A percentile compares a stretch with the other conserved stretches of the same genome.
These are phyloP conservation scores for Candida pini DNA, from an alignment of 805 yeast genomes.

Conservation along the genomic window DNA sequence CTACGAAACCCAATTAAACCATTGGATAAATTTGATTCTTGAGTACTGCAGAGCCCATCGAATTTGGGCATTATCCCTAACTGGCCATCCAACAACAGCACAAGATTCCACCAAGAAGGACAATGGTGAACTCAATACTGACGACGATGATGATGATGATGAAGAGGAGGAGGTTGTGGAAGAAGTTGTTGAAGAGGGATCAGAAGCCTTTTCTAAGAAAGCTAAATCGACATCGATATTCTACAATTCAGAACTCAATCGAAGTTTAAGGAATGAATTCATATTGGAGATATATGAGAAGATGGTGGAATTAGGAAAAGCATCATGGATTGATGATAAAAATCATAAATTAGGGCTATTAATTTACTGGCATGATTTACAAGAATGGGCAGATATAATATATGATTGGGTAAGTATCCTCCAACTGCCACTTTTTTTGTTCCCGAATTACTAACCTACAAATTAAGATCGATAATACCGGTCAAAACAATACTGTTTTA, in stretches of 20 bases:
- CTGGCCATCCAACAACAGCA: constrained; percentile 25
- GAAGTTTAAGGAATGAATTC: constrained; percentile 51
- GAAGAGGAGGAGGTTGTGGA: constrained; percentile 5
- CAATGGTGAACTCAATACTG: constrained; percentile 19
- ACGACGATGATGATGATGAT: constrained; percentile 24
- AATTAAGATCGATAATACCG: constrained; percentile 55
- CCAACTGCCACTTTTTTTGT: constrained; percentile 10
- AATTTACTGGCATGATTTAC: constrained; percentile 64
- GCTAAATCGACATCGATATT: constrained; percentile 33
- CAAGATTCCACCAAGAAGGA: constrained; percentile 12
- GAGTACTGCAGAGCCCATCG: constrained; percentile 52
- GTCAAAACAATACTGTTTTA: constrained; percentile 70
- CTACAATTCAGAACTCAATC: constrained; percentile 42
- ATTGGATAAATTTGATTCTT: constrained; percentile 68
- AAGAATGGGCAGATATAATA: constrained; percentile 61
- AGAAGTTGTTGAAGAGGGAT: neutral
- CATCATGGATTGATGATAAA: constrained; percentile 46
- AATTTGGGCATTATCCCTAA: constrained; percentile 47
- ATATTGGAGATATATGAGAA: constrained; percentile 48
- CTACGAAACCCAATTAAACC: constrained; percentile 66
- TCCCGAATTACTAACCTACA: constrained; percentile 13
- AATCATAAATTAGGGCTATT: constrained; percentile 42
- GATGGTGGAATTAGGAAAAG: constrained; percentile 52
- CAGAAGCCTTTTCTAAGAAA: constrained; percentile 11
- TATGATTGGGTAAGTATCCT: constrained; percentile 45